Percentiles rank a stretch among this genome's conserved stretches.
Conservation (phyloP, 2,329 filamentous ascomycete genomes). For the Calonectria pauciramosa region DNA sequence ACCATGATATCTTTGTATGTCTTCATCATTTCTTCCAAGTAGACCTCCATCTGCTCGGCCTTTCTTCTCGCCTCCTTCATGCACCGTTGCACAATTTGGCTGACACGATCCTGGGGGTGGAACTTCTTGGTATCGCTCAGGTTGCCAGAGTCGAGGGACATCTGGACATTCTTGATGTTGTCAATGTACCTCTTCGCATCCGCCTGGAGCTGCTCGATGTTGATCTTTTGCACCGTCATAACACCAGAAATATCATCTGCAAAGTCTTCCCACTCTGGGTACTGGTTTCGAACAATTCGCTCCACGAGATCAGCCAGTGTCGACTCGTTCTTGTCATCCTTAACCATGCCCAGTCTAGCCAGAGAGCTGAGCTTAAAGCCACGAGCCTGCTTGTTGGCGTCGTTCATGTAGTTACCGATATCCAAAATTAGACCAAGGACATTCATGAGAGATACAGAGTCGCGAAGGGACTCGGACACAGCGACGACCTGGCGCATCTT, state of each 20-base stretch:
- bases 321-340: conserved; percentile 98
- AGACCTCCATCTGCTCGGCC: conserved; percentile 94
- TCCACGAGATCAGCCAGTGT: conserved; percentile 97
- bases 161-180: conserved; percentile 94
- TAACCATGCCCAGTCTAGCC: conserved; percentile 94
- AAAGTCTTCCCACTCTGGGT: conserved; percentile 95
- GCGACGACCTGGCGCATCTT: conserved; percentile 89
- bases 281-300: conserved; percentile 95
- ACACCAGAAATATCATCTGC: conserved; percentile 87
- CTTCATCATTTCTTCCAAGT: conserved; percentile 91
- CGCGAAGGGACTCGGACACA: conserved; percentile 90
- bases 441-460: conserved; percentile 95
- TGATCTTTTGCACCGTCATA: conserved; percentile 86
- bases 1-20: conserved; percentile 96
- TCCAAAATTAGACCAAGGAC: conserved; percentile 96
- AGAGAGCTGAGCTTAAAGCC: conserved; percentile 98
- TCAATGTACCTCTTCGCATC: conserved; percentile 95
- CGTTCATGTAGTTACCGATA: conserved; percentile 99
- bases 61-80: conserved; percentile 99
- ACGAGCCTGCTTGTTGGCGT: conserved; percentile 96
- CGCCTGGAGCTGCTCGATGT: conserved; percentile 89
- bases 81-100: conserved; percentile 87
- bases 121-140: conserved; percentile 97
- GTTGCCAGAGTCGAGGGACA: conserved; percentile 92
- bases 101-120: conserved; percentile 95